Conservation (phyloP, 257 asterid species). For the Apocynum venetum region DNA sequence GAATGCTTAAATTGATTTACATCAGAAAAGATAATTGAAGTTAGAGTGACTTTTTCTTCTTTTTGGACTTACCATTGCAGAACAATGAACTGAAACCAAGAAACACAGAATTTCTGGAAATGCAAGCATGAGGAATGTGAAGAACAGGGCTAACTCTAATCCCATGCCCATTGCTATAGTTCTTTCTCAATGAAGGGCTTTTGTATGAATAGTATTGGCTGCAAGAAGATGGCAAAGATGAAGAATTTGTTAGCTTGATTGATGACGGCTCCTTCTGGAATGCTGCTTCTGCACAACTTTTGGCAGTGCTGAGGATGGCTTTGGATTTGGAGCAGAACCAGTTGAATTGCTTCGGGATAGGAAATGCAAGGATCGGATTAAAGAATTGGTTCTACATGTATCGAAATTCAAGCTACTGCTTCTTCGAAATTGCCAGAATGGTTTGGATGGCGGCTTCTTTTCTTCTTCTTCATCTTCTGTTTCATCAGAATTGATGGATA, state of each 20-base stretch:
- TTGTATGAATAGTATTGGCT: slow-evolving; percentile 25
- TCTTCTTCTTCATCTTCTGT: slow-evolving; percentile 22
- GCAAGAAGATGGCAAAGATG: slow-evolving; percentile 25
- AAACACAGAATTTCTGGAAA: slow-evolving; percentile 54
- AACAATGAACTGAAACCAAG: slow-evolving; percentile 69
- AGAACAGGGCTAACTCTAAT: slow-evolving; percentile 63
- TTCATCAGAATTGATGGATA: slow-evolving; percentile 38
- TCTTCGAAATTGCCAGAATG: slow-evolving; percentile 76
- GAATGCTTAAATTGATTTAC: not conserved
- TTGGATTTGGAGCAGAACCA: slow-evolving; percentile 69
- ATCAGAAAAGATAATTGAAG: not conserved
- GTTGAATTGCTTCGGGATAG: slow-evolving; percentile 75
- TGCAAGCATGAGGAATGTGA: slow-evolving; percentile 62
- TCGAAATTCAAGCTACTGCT: slow-evolving; percentile 63
- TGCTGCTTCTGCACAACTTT: slow-evolving; percentile 45
- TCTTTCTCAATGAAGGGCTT: slow-evolving; percentile 50
- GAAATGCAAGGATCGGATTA: slow-evolving; percentile 55
- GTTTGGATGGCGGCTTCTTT: slow-evolving; percentile 25
- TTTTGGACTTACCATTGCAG: slow-evolving; percentile 63
- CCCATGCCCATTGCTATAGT: slow-evolving; percentile 39
- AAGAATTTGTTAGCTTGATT: slow-evolving; percentile 23
- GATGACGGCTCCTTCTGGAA: slow-evolving; percentile 38
- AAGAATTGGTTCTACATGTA: slow-evolving; percentile 28
- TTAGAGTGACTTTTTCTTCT: slow-evolving; percentile 53
- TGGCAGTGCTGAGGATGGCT: slow-evolving; percentile 21